Conservation (phyloP, 2,329 filamentous ascomycete species). For the Aspergillus sp. region DNA sequence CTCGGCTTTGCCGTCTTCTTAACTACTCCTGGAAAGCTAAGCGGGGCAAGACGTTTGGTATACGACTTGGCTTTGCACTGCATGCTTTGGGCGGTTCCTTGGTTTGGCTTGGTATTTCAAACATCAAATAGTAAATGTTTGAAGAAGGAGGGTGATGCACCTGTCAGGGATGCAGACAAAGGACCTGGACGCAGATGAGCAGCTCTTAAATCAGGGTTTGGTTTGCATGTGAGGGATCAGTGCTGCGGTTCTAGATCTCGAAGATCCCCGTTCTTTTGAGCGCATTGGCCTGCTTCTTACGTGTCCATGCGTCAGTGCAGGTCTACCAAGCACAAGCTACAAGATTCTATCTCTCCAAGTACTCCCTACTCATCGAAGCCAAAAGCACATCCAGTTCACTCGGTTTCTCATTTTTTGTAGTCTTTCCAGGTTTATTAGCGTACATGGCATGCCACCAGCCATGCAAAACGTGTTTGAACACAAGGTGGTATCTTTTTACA, state of each 20-base stretch:
- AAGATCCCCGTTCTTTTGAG: conserved; percentile 6
- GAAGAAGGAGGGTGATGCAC: no score
- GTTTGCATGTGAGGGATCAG: conserved; percentile 17
- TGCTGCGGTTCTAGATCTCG: conserved; percentile 22
- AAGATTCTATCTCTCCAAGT: not conserved
- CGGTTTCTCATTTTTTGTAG: conserved; percentile 6
- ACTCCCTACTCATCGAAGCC: no score
- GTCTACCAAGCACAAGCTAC: not conserved
- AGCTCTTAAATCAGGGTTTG: not conserved
- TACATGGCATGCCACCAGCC: conserved; percentile 18
- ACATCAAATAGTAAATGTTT: no score
- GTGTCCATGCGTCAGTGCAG: conserved; percentile 8
- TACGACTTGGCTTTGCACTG: no score
- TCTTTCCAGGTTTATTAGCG: conserved; percentile 13
- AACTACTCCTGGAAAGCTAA: no score
- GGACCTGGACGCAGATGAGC: not conserved
- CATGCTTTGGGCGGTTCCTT: no score
- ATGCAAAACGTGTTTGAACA: conserved; percentile 10
- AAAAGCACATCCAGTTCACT: no score
- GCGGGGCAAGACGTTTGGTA: no score
- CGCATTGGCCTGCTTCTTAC: conserved; percentile 10
- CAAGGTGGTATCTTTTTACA: conserved; percentile 31
- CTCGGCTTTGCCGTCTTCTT: no score
- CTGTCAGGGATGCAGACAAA: no score
- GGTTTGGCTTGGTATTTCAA: no score